Conservation (phyloP, 805 yeast species). For the Starmerella davenportii region DNA sequence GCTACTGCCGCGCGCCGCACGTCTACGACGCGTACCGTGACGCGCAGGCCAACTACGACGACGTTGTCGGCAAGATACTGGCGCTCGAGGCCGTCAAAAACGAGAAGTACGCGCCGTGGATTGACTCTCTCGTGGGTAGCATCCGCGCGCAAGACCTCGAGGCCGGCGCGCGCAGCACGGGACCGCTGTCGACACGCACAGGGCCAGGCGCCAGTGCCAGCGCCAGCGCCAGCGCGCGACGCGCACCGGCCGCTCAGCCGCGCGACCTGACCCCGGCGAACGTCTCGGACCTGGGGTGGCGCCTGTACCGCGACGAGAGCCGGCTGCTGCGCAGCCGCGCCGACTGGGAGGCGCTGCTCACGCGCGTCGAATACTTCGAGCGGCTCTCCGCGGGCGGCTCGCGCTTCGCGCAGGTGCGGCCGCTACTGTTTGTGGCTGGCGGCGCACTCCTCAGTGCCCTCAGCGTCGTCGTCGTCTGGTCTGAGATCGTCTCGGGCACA, state of each 20-base stretch:
- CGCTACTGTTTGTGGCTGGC: conserved; percentile 24
- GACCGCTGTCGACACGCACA: neutral
- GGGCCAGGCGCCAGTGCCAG: neutral
- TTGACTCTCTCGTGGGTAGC: conserved; percentile 36
- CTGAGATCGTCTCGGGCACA: conserved; percentile 60
- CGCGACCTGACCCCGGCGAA: conserved; percentile 24
- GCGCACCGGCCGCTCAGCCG: conserved; percentile 8
- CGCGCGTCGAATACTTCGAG: conserved; percentile 35
- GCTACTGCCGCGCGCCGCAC: conserved; percentile 39
- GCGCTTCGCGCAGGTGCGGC: conserved; percentile 23
- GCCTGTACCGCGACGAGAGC: conserved; percentile 35
- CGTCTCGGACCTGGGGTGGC: conserved; percentile 34
- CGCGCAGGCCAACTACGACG: conserved; percentile 41
- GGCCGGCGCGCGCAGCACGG: conserved; percentile 1
- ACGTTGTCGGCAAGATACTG: conserved; percentile 40
- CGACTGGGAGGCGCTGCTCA: conserved; percentile 36
- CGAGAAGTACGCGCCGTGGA: conserved; percentile 43
- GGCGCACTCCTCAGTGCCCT: conserved; percentile 17
- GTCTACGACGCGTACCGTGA: conserved; percentile 47
- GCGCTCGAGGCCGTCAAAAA: conserved; percentile 33
- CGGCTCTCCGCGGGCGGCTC: conserved; percentile 25
- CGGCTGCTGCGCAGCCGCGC: conserved; percentile 37
- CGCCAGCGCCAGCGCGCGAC: conserved; percentile 7
- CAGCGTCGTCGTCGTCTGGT: conserved; percentile 44
- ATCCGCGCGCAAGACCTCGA: conserved; percentile 15